Base-by-base conservation (phyloP, 2,329 filamentous ascomycete genomes). In the Penicillium sp. region DNA sequence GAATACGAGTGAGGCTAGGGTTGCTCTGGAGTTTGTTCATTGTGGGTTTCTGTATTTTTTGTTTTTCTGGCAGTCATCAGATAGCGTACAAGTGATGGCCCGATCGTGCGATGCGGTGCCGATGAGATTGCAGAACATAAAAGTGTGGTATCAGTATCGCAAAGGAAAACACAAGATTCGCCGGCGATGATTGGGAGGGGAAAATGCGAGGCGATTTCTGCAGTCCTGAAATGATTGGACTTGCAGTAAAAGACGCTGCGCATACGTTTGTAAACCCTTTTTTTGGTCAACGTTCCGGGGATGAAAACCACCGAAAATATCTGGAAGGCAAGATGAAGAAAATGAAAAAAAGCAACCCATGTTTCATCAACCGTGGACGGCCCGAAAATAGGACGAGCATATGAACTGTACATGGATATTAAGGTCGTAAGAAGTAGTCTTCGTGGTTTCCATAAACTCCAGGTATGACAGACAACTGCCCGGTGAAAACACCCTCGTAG, bases 401-500 rank as follows among this genome's bases (percentile, higher is more conserved):
- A 59, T 63, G 56, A 59, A 60, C 60, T 66, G 62, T 68, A 67
- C 65, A 68, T 56, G 56, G 63, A 58, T 50, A 65, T 64, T 64
- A 65, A 60, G 54, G 47, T 59, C 50, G 52, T 59, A 57, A 46
- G 51, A 53, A 43, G 48, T 48, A 37, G 35, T 41, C 47, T 49
- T 57, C 54, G 34, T 25, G 50, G 46, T 55, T 49, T 50, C 46
- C 52, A 54, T 53, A 59, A 55, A 54, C 59, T 56, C 54, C 56
- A 57, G 35, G 53, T 39, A 57, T 54, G 60, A 50, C 56, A 56
- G 57, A 65, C n/a, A n/a, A n/a, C n/a, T 51, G 60, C 57, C 67
- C 64, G 60, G 57, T 58, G 61, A 59, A 68, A 41, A 58, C 49
- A 55, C 43, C 49, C 34, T 27, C 41, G 16, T 44, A 60, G 34